A percentile compares a stretch with the other conserved stretches of the same genome.
Evolutionary conservation across 2,329 filamentous ascomycete genomes (phyloP).

Genomic region (Aphanoascus verrucosus): DNA sequence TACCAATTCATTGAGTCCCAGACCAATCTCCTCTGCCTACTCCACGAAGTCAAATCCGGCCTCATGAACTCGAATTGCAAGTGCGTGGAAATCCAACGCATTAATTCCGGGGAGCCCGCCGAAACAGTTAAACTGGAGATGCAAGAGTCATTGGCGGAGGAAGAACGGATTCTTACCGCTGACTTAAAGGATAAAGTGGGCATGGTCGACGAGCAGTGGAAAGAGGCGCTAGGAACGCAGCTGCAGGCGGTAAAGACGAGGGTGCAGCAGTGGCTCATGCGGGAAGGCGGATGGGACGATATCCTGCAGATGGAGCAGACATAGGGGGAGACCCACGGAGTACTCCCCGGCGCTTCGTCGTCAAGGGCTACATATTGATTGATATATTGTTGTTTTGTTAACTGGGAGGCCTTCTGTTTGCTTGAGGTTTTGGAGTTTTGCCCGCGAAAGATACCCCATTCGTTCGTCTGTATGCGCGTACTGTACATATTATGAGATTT

Average conservation of each 20-base stretch:
- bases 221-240: slow-evolving; percentile 68
- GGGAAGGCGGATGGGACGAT: slow-evolving; percentile 83
- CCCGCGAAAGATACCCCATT: slow-evolving; percentile 12
- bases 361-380: background rate
- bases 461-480: slow-evolving; percentile 4
- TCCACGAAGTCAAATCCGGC: slow-evolving; percentile 81
- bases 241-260: slow-evolving; percentile 63
- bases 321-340: slow-evolving; percentile 10
- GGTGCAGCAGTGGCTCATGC: slow-evolving; percentile 61
- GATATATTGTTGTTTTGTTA: background rate
- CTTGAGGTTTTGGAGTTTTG: background rate
- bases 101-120: slow-evolving; percentile 34
- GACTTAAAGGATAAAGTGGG: slow-evolving; percentile 90
- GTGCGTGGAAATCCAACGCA: slow-evolving; percentile 56
- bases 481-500: background rate
- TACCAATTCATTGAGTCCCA: slow-evolving; percentile 97
- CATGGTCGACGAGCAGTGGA: slow-evolving; percentile 84
- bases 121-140: slow-evolving; percentile 39
- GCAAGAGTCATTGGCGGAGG: slow-evolving; percentile 50
- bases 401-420: slow-evolving; percentile 1
- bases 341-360: slow-evolving; percentile 11
- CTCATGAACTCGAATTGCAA: slow-evolving; percentile 59
- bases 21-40: slow-evolving; percentile 75
- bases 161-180: slow-evolving; percentile 62
- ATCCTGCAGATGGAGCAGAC: slow-evolving; percentile 44